Base-by-base conservation (phyloP, 768 basidiomycete genomes). In the Paxillus involutus region DNA sequence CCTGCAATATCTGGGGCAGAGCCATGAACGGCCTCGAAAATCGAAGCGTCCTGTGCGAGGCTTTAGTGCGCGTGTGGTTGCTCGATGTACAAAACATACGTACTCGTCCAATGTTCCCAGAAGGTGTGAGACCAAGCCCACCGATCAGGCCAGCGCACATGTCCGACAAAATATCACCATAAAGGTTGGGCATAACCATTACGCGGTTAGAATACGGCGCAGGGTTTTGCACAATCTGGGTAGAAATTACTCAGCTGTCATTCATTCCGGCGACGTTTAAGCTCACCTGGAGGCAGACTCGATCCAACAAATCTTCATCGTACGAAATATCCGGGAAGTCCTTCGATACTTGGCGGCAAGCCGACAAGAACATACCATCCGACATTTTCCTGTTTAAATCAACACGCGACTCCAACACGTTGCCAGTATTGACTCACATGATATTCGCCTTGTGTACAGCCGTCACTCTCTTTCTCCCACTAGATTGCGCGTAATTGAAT, bases 141-240 rank as follows among this genome's bases (percentile, higher is more conserved):
- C 97, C 97, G 72, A 99, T 98, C 63, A 99, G 81, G 55, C 97
- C 97, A 55, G 97, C 97, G 62, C 94, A 96, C 89, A 99, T 94
- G 71, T 99, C 95, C 46, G 94, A 97, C 59, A 97, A 77, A 67
- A 97, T 97, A 71, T 94, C 94, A 67, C 89, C 92, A 63, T 92
- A 95, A 57, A 99, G 77, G 79, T 99, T 99, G 51, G 97, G 97
- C 95, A 98, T 98, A 61, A 99, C 97, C 96, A 99, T 98, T 59
- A 99, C 96, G 46, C 94, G 88, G 75, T 97, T 94, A 36, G 91
- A 81, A 77, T 86, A 99, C 8, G 97, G 97, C 63, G 73, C 77
- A 21, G 97, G 97, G 74, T 99, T 95, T 69, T 91, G 89, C 32
- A 93, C 91, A 64, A 98, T 82, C 86, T 94, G 62, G 39, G 37